These are phyloP conservation scores for Tolypocladium sp. DNA, from an alignment of 2,329 filamentous ascomycete genomes.

Conservation along the genomic window DNA sequence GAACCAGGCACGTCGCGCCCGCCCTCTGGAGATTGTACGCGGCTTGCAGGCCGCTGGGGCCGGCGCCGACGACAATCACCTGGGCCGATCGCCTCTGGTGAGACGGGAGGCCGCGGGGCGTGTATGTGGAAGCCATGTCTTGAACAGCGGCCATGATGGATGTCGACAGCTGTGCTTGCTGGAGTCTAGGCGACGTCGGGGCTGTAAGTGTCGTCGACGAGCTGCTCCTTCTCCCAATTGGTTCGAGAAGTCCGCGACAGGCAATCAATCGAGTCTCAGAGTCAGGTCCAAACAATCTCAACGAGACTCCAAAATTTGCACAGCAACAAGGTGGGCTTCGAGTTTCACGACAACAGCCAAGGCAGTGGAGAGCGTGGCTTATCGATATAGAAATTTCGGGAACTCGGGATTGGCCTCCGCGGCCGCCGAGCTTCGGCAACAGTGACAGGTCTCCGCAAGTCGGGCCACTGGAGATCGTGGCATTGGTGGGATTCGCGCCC, in stretches of 20 bases:
- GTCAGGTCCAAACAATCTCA: neutral
- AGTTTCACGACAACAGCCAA: neutral
- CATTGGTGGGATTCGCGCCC: neutral
- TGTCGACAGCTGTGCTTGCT: neutral
- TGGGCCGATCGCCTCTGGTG: conserved; percentile 7
- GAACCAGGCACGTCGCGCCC: conserved; percentile 13
- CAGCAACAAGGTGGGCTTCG: neutral
- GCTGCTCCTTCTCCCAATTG: neutral
- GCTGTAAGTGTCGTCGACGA: neutral
- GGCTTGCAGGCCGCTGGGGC: conserved; percentile 14
- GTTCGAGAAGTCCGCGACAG: neutral
- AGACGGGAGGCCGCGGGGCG: conserved; percentile 1
- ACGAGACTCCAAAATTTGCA: neutral
- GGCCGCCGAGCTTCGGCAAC: neutral
- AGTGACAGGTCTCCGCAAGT: neutral
- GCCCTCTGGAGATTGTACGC: conserved; percentile 11
- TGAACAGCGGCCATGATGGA: neutral
- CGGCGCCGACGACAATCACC: conserved; percentile 15
- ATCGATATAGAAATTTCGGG: neutral
- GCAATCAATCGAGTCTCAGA: neutral
- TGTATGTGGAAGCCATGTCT: neutral
- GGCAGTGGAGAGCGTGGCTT: neutral
- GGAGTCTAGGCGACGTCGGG: neutral
- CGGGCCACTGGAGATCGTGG: neutral
- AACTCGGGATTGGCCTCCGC: neutral